A percentile compares a stretch with the other conserved stretches of the same genome.
phyloP scores from a whole-genome alignment of 108 stramenopile species.

The Cyclotella kingstonii region DNA sequence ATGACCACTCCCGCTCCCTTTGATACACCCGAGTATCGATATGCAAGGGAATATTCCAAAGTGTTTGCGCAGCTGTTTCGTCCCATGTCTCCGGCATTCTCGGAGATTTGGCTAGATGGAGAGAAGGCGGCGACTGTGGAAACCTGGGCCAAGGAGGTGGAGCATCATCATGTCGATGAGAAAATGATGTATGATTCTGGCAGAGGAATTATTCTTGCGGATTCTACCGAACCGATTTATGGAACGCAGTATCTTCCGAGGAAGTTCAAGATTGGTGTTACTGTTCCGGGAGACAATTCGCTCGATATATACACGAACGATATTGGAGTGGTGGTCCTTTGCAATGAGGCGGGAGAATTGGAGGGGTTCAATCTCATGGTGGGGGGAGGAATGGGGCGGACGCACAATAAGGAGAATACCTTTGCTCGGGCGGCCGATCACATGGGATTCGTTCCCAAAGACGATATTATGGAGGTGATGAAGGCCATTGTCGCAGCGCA shows the following conservation, averaged over 20 bases:
- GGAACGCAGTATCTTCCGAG: constrained; percentile 96
- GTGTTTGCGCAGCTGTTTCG: constrained; percentile 93
- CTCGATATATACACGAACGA: constrained; percentile 98
- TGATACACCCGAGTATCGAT: constrained; percentile 63
- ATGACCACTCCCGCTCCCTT: constrained; percentile 95
- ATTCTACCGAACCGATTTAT: constrained; percentile 92
- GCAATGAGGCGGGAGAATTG: constrained; percentile 65
- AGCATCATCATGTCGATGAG: constrained; percentile 70
- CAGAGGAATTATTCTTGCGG: constrained; percentile 77
- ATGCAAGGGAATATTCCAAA: constrained; percentile 81
- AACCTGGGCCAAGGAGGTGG: constrained; percentile 86
- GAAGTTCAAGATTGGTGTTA: constrained; percentile 99
- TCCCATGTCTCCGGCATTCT: constrained; percentile 91
- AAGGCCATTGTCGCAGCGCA: constrained; percentile 94
- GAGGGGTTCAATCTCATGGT: constrained; percentile 96
- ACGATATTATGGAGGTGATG: constrained; percentile 89
- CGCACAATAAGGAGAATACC: constrained; percentile 95
- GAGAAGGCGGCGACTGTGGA: constrained; percentile 93
- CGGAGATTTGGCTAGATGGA: constrained; percentile 95
- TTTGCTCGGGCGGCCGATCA: constrained; percentile 97
- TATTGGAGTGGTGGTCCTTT: constrained; percentile 92
- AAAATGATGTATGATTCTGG: constrained; percentile 79
- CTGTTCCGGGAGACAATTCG: constrained; percentile 94
- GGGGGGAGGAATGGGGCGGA: constrained; percentile 97
- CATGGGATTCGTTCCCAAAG: constrained; percentile 94